Base-by-base conservation (phyloP, 192 early-diverging fungal genomes). In the Linnemannia schmuckeri region DNA sequence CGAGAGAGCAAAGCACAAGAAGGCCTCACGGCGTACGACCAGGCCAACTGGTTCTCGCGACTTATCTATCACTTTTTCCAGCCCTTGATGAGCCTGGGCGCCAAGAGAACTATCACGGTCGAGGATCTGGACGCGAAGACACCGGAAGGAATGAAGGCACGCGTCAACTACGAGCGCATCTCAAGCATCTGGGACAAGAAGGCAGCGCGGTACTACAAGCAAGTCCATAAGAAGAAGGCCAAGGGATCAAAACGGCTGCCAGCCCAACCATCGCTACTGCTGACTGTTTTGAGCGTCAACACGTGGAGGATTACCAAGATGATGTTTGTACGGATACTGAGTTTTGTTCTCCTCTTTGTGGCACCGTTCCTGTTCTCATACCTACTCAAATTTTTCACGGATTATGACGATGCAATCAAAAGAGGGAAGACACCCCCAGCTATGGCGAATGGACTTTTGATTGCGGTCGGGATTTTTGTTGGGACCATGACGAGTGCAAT, bases 31-130 rank as follows among this genome's bases (percentile, higher is more conserved):
- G 24, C 66, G 0, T 85, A 85, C 27, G 83, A 85, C 38, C 83
- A 85, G 12, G 94, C 97, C 42, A 95, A 96, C 83, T 91, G 98
- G 41, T 97, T 97, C 77, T 95, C 94, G 46, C 91, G 92, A 18
- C 76, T 97, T 3, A 93, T 93, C 5, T 99, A 97, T 87, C 88
- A 93, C 52, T 98, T 97, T 95, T 93, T 97, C 92, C 93, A 94
- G 46, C 92, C 93, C 24, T 75, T 98, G 77, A 95, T 99, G 88
- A 92, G 93, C 55, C 78, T 94, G 54, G 97, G 97, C 0, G 93
- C 91, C 68, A 77, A 82, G 24, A 94, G 95, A 79, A 94, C 93
- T 46, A 88, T 98, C 71, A 89, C 85, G 2, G 84, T 89, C 73
- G 93, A 92, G 3, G 97, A 98, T 81, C 63, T 97, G 9, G 68